A percentile compares a stretch with the other conserved stretches of the same genome.
phyloP scores from a whole-genome alignment of 2,329 filamentous ascomycete genomes.

The Pseudonectria buxi region DNA sequence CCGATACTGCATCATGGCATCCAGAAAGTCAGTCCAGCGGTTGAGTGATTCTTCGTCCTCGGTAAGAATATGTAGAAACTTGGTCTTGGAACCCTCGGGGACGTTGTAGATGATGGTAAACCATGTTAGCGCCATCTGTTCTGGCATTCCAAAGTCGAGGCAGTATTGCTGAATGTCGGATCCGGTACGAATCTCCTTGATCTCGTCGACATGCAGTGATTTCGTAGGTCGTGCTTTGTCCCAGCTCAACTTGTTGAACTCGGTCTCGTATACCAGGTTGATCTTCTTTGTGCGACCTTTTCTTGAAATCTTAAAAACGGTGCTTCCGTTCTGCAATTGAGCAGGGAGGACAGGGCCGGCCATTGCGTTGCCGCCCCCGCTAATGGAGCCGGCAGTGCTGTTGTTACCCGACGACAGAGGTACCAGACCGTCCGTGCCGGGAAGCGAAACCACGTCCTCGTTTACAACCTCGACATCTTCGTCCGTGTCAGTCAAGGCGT shows the following conservation, averaged over 20 bases:
- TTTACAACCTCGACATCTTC: slow-evolving; percentile 38
- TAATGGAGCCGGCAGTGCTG: slow-evolving; percentile 41
- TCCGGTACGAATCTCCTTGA: slow-evolving; percentile 80
- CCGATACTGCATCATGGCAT: slow-evolving; percentile 76
- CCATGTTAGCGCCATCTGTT: slow-evolving; percentile 64
- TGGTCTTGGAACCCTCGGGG: slow-evolving; percentile 72
- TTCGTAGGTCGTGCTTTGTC: slow-evolving; percentile 72
- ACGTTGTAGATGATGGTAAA: slow-evolving; percentile 86
- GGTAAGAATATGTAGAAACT: slow-evolving; percentile 83
- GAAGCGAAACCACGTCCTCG: slow-evolving; percentile 28
- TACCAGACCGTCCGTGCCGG: slow-evolving; percentile 35
- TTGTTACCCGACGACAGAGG: slow-evolving; percentile 41
- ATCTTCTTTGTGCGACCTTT: slow-evolving; percentile 70
- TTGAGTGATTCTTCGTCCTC: slow-evolving; percentile 64
- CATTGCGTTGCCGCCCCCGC: slow-evolving; percentile 35
- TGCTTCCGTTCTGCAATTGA: slow-evolving; percentile 70
- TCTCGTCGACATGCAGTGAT: slow-evolving; percentile 88
- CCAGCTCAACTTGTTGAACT: slow-evolving; percentile 84
- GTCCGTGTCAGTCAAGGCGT: slow-evolving; percentile 41
- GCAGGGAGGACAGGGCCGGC: slow-evolving; percentile 70
- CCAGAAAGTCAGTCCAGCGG: slow-evolving; percentile 77
- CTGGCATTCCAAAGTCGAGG: slow-evolving; percentile 68
- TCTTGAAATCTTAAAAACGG: slow-evolving; percentile 77
- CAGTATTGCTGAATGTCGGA: slow-evolving; percentile 83
- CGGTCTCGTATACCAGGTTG: slow-evolving; percentile 65